A percentile compares a stretch with the other conserved stretches of the same genome.
These are phyloP conservation scores for Paraphaeosphaeria sporulosa DNA, from an alignment of 2,329 filamentous ascomycete species.

Conservation along the genomic window DNA sequence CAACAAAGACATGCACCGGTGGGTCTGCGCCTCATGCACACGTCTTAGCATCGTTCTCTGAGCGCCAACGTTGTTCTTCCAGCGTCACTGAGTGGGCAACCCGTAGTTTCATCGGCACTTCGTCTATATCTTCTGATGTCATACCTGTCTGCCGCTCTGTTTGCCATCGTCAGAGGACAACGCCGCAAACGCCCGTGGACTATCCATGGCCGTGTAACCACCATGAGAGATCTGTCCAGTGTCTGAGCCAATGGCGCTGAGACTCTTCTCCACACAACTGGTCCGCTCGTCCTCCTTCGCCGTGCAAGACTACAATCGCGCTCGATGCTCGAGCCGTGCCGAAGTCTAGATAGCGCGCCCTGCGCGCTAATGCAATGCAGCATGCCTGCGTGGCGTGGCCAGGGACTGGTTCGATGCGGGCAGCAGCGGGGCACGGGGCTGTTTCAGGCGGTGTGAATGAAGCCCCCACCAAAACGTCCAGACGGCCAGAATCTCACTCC, in stretches of 20 bases:
- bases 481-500: conserved; percentile 11
- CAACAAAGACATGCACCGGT: neutral
- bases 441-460: conserved; percentile 22
- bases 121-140: too few species aligned
- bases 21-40: neutral
- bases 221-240: too few species aligned
- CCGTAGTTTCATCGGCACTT: neutral
- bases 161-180: too few species aligned
- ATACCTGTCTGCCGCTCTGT: too few species aligned
- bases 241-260: too few species aligned
- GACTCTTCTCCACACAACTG: neutral
- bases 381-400: neutral
- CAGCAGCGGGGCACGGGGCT: conserved; percentile 5
- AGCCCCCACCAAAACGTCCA: conserved; percentile 16
- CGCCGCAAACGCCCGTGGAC: neutral
- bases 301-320: neutral
- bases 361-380: conserved; percentile 5
- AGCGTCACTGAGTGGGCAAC: neutral
- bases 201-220: too few species aligned
- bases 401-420: conserved; percentile 5
- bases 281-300: too few species aligned
- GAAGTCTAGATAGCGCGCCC: conserved; percentile 1
- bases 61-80: too few species aligned
- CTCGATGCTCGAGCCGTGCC: neutral
- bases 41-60: neutral